A percentile compares a stretch with the other conserved stretches of the same genome.
These are phyloP conservation scores for Yamadazyma aaseri DNA, from an alignment of 1,139 yeast species.

Conservation along the genomic window DNA sequence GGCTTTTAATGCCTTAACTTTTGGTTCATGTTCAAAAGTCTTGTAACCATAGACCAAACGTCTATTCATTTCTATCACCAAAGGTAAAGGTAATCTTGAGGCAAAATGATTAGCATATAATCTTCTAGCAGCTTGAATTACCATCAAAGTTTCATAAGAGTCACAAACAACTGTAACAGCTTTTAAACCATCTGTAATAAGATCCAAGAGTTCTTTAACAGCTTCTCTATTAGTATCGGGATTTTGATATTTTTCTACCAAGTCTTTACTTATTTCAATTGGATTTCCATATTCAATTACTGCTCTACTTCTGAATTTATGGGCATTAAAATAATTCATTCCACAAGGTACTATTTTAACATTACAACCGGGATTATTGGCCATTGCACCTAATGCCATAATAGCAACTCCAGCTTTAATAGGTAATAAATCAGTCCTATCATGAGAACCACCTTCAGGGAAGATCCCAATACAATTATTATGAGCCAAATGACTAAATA, in stretches of 20 bases:
- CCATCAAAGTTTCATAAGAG: slow-evolving; percentile 90
- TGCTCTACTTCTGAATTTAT: slow-evolving; percentile 46
- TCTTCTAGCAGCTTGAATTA: slow-evolving; percentile 90
- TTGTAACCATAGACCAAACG: slow-evolving; percentile 78
- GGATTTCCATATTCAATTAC: slow-evolving; percentile 49
- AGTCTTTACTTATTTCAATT: slow-evolving; percentile 33
- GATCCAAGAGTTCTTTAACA: slow-evolving; percentile 67
- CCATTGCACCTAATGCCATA: slow-evolving; percentile 46
- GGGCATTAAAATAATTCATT: slow-evolving; percentile 47
- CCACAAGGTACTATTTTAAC: slow-evolving; percentile 47
- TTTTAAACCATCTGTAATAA: slow-evolving; percentile 72
- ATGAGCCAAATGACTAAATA: slow-evolving; percentile 74
- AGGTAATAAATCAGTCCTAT: slow-evolving; percentile 40
- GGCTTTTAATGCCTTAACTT: slow-evolving; percentile 56
- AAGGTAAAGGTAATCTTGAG: slow-evolving; percentile 70
- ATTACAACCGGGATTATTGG: slow-evolving; percentile 27
- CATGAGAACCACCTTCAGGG: slow-evolving; percentile 77
- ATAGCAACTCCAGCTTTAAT: slow-evolving; percentile 50
- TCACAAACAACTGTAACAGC: slow-evolving; percentile 92
- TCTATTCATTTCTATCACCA: slow-evolving; percentile 87
- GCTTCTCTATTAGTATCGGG: slow-evolving; percentile 69
- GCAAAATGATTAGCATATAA: slow-evolving; percentile 76
- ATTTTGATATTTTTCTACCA: slow-evolving; percentile 26
- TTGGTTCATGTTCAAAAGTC: slow-evolving; percentile 69
- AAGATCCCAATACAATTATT: slow-evolving; percentile 92